phyloP scores from a whole-genome alignment of 2,329 filamentous ascomycete genomes.

The Trichoderma sp. region DNA sequence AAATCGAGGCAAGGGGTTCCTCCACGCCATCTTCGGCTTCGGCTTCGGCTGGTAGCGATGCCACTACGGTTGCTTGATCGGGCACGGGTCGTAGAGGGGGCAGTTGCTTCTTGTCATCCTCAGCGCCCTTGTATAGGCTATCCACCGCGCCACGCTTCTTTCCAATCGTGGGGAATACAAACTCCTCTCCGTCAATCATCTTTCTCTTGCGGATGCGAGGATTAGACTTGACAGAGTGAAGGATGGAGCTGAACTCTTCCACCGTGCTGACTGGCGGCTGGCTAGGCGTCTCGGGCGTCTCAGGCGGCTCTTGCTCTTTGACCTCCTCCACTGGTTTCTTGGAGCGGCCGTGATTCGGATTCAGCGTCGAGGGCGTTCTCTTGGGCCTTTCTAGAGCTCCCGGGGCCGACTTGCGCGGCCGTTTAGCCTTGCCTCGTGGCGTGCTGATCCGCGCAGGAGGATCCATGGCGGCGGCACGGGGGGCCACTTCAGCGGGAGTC shows the following conservation, averaged over 20 bases:
- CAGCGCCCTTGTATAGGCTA: not conserved
- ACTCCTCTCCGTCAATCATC: constrained; percentile 41
- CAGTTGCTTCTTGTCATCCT: constrained; percentile 26
- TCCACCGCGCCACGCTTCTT: constrained; percentile 19
- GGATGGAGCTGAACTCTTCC: constrained; percentile 42
- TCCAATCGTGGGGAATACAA: constrained; percentile 23
- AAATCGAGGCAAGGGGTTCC: constrained; percentile 32
- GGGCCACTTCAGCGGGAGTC: not conserved
- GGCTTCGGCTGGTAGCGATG: constrained; percentile 33
- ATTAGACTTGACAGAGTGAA: constrained; percentile 49
- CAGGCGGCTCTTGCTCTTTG: not conserved
- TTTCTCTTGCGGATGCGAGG: constrained; percentile 48
- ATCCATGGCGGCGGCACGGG: not conserved
- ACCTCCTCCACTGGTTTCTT: constrained; percentile 21
- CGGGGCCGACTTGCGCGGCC: constrained; percentile 41
- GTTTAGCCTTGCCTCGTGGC: constrained; percentile 30
- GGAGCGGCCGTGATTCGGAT: constrained; percentile 37
- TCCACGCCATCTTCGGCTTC: constrained; percentile 27
- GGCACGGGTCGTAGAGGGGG: constrained; percentile 32
- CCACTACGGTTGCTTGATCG: constrained; percentile 16
- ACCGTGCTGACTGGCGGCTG: constrained; percentile 19
- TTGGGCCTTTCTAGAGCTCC: constrained; percentile 33
- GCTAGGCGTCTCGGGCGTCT: not conserved
- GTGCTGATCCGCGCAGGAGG: constrained; percentile 3
- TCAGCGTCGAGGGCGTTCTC: constrained; percentile 34